Base-by-base conservation (phyloP, 257 asterid species). In the Cynanchum wilfordii region DNA sequence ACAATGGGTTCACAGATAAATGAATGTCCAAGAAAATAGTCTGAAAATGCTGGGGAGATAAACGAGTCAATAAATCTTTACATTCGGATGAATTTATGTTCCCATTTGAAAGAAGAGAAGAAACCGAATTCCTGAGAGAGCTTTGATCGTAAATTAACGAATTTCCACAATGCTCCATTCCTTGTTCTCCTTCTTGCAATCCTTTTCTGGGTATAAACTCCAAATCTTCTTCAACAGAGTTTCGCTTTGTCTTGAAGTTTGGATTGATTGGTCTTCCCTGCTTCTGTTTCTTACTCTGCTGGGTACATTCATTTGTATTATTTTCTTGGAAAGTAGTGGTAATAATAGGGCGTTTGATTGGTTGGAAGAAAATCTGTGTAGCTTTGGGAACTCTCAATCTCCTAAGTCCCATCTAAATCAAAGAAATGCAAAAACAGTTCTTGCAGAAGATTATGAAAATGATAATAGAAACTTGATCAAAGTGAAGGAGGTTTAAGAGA, bases 11-110 rank as follows among this genome's bases (percentile, higher is more conserved):
- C 50, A 88, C 86, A 67, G 70, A 68, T 33, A 76, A 76, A 70
- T 82, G 87, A 74, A 84, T 80, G 76, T 85, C 91, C 80, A 82
- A 81, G 64, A 93, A 91, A 70, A 87, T 24, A 25, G 78, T 67
- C 83, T 93, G 96, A 75, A 93, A 93, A 17, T 82, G 85, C 36
- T 42, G 77, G 12, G 96, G 91, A 70, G 74, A 78, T 73, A 88
- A 75, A 72, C 42, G 68, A 72, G 74, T 76, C 20, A 93, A 70
- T 60, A 93, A 77, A 36, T 87, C 84, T 73, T 79, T 80, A 74
- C 87, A 83, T 15, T 87, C 83, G 8, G 70, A 62, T 7, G 76
- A 72, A 84, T 87, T 81, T 2, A 87, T 57, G 74, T 64, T 82
- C 1, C 88, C 79, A 17, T 66, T 73, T 40, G 91, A 83, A 38